Evolutionary conservation across 306 rosid genomes (phyloP).

Genomic region (Abrus precatorius): DNA sequence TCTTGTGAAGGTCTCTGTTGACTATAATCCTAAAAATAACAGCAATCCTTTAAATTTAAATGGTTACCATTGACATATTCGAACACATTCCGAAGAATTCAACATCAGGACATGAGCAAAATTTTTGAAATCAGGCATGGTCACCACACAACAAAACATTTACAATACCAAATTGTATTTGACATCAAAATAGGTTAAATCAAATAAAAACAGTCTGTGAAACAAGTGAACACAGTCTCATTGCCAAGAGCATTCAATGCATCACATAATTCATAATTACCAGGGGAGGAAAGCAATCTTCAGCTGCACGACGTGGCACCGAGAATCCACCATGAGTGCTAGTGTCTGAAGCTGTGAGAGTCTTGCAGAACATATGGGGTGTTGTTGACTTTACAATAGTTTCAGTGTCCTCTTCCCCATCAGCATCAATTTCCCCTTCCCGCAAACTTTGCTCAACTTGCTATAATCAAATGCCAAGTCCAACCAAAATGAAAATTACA

Average conservation of each 20-base stretch:
- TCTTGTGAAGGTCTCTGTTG: constrained; percentile 98
- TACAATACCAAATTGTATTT: not conserved
- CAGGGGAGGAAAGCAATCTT: constrained; percentile 98
- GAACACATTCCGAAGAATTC: not conserved
- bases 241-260: not conserved
- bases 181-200: constrained; percentile 20
- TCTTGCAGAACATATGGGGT: constrained; percentile 99
- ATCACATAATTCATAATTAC: constrained; percentile 53
- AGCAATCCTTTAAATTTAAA: constrained; percentile 15
- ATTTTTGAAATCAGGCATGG: not conserved
- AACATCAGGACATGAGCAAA: not conserved
- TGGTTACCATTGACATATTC: not conserved
- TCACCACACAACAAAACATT: constrained; percentile 1
- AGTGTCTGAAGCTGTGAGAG: constrained; percentile 97
- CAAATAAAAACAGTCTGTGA: not conserved
- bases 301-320: constrained; percentile 99
- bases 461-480: constrained; percentile 53
- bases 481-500: constrained; percentile 41
- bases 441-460: constrained; percentile 64
- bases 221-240: not conserved
- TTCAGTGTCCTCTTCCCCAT: constrained; percentile 73
- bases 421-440: constrained; percentile 66
- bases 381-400: constrained; percentile 77
- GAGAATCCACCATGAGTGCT: constrained; percentile 99
- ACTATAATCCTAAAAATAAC: constrained; percentile 74